Evolutionary conservation across 2,329 filamentous ascomycete genomes (phyloP).

Genomic region (Ilyonectria mors-panacis): DNA sequence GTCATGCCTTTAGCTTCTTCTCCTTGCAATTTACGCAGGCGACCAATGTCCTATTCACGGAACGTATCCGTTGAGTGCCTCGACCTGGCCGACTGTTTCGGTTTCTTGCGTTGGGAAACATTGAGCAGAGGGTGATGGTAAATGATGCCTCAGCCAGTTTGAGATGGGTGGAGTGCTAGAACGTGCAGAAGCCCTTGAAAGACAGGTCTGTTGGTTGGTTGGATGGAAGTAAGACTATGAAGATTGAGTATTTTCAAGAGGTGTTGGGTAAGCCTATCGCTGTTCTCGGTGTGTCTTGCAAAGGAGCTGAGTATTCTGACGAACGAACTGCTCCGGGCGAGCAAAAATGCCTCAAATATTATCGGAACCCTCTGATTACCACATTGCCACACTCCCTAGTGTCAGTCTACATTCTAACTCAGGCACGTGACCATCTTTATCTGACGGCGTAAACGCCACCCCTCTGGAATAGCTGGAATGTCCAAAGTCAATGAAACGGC

Average conservation of each 20-base stretch:
- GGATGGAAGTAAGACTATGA: neutral
- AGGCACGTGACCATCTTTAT: neutral
- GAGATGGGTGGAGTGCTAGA: neutral
- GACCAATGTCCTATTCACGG: neutral
- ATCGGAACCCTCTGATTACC: neutral
- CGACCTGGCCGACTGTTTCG: neutral
- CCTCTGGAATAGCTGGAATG: neutral
- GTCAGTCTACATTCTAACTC: neutral
- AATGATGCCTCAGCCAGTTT: neutral
- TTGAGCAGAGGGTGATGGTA: neutral
- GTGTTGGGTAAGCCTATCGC: neutral
- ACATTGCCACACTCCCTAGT: neutral
- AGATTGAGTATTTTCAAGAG: neutral
- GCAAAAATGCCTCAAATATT: neutral
- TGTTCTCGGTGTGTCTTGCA: neutral
- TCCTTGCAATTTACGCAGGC: conserved; percentile 29
- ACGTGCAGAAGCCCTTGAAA: neutral
- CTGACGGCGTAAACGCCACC: no score
- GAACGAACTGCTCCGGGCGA: neutral
- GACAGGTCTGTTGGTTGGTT: neutral
- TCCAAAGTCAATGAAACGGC: no score
- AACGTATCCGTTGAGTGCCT: neutral
- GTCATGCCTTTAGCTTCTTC: conserved; percentile 22
- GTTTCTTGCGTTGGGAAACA: neutral
- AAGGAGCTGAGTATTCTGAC: neutral